These are phyloP conservation scores for Porphyrellus cyaneotinctus DNA, from an alignment of 768 basidiomycete species.

Conservation along the genomic window DNA sequence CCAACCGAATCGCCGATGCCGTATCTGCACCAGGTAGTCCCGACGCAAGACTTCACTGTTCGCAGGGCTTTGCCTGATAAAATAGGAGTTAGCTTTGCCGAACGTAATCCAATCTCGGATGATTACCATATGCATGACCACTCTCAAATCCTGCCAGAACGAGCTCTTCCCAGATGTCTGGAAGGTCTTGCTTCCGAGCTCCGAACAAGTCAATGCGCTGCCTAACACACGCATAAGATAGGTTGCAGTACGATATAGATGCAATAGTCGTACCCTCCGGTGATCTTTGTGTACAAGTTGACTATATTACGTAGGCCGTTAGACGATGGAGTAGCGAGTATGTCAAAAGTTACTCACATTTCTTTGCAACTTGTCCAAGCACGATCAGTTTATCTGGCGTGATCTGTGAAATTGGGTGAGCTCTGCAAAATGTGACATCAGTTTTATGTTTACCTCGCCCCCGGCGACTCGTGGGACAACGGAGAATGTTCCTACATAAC, in stretches of 20 bases:
- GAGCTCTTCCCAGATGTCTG: slow-evolving; percentile 63
- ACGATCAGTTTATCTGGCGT: slow-evolving; percentile 64
- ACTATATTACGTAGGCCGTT: slow-evolving; percentile 23
- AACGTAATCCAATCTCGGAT: background rate
- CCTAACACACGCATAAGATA: slow-evolving; percentile 17
- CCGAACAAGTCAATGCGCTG: slow-evolving; percentile 73
- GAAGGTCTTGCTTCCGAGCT: slow-evolving; percentile 63
- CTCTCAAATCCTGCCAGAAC: slow-evolving; percentile 66
- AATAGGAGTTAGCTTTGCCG: background rate
- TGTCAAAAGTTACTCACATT: slow-evolving; percentile 37
- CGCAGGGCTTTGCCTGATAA: slow-evolving; percentile 45
- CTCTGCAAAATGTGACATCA: background rate
- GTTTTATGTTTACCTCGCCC: slow-evolving; percentile 45
- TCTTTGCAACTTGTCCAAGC: slow-evolving; percentile 62
- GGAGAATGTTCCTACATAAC: slow-evolving; percentile 51
- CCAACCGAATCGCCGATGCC: slow-evolving; percentile 75
- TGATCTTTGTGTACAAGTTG: slow-evolving; percentile 61
- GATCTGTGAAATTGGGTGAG: slow-evolving; percentile 26
- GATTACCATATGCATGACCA: slow-evolving; percentile 69
- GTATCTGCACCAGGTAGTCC: slow-evolving; percentile 67
- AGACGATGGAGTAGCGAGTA: background rate
- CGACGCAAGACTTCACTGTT: slow-evolving; percentile 78
- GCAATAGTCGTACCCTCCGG: slow-evolving; percentile 31
- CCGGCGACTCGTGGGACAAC: slow-evolving; percentile 70
- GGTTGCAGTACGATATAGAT: no score